These are phyloP conservation scores for Chaetomiaceae sp. DNA, from an alignment of 2,329 filamentous ascomycete genomes.

Conservation along the genomic window DNA sequence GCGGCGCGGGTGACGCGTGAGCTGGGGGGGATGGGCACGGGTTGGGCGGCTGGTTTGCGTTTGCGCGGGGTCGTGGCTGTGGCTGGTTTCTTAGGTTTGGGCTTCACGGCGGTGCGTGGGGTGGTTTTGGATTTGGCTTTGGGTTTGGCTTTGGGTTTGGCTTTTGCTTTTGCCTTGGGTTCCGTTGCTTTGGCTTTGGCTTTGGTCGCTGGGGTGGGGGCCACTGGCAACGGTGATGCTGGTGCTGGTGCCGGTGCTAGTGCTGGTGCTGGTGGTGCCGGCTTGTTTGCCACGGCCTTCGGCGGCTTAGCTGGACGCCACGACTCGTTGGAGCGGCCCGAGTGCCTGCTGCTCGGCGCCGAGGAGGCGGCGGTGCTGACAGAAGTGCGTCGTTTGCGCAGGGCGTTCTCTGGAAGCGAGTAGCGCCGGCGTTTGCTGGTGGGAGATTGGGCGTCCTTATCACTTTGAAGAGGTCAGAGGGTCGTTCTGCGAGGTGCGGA, in stretches of 20 bases:
- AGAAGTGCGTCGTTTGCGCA: neutral
- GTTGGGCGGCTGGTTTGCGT: neutral
- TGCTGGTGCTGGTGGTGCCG: neutral
- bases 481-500: neutral
- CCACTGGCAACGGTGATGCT: neutral
- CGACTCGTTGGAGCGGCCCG: neutral
- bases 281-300: no score
- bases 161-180: neutral
- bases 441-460: neutral
- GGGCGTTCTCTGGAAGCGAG: neutral
- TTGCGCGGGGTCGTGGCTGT: no score
- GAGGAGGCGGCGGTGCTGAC: neutral
- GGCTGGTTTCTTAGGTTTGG: no score
- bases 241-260: neutral
- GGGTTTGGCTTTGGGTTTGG: neutral
- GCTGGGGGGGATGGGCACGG: no score
- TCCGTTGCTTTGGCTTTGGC: neutral
- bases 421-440: neutral
- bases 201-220: neutral
- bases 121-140: neutral
- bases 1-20: no score
- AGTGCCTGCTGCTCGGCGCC: constrained; percentile 1
- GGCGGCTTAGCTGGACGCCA: neutral
- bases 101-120: no score
- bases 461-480: neutral